Base-by-base conservation (phyloP, 2,329 filamentous ascomycete species). In the Diaporthe ilicicola region DNA sequence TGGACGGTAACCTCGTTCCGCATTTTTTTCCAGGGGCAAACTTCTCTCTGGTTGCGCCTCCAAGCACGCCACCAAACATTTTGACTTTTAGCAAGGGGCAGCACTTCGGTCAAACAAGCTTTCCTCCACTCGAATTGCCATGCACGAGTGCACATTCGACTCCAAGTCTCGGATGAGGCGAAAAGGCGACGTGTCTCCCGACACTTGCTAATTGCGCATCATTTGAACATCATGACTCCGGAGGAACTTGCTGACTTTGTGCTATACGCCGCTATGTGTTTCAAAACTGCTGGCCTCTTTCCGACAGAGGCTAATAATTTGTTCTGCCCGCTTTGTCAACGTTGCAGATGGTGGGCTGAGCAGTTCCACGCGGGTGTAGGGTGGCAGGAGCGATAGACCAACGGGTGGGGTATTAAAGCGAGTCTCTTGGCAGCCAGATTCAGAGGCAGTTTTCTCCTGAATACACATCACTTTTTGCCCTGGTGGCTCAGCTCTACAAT, bases 251-350 rank as follows among this genome's bases (percentile, higher is more conserved):
- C 66, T 32, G 42, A 15, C 44, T 59, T 56, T 24, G 46, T 59
- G 42, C 66, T 44, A 37, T 51, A 32, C 46, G 6, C 53, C 65
- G 53, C 44, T 22, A 24, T 56, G 32, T 24, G 66, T 68, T 68
- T 68, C 66, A 59, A 32, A 42, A 39, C 4, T 48, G 22, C 44
- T 68, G 53, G 32, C 66, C 53, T 59, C n/a, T 50, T 29, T 15
- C n/a, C 42, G 17, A 56, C 56, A 34, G 24, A 62, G 42, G 27
- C 13, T 48, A 62, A 62, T n/a, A n/a, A n/a, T n/a, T 15, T 37
- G 42, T 48, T 34, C 48, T 62, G 42, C 42, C 69, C 54, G 62
- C n/a, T 48, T 67, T 67, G 69, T 68, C 69, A 71, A 61, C n/a
- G 27, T 67, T 54, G 17, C 48, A 46, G 32, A 39, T 53, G 48